phyloP scores from a whole-genome alignment of 139 green algal genomes.

The Chlorella sp. region DNA sequence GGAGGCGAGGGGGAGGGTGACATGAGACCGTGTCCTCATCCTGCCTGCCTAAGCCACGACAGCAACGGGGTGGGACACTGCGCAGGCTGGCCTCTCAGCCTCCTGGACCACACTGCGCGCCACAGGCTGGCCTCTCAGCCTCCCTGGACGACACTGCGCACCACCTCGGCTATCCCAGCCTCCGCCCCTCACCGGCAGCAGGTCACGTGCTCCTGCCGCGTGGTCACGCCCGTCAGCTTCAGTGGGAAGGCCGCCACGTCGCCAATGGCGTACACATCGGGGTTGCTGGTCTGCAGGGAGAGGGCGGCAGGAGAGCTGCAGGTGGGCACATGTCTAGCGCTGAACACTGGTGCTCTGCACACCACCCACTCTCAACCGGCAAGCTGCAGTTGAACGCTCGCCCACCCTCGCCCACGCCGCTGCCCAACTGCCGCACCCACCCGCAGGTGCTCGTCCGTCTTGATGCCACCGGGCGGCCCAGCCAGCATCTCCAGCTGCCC shows the following conservation, averaged over 20 bases:
- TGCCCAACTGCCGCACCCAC: neutral
- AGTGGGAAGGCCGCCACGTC: slow-evolving; percentile 93
- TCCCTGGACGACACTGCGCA: no score
- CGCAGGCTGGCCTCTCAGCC: no score
- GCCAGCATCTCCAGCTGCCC: slow-evolving; percentile 63
- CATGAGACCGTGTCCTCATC: no score
- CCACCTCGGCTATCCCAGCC: no score
- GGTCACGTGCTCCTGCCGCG: slow-evolving; percentile 88
- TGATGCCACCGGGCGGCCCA: slow-evolving; percentile 76
- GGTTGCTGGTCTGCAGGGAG: slow-evolving; percentile 55
- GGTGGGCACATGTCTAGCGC: neutral
- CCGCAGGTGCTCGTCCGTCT: slow-evolving; percentile 76
- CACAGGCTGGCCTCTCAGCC: no score
- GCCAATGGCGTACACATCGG: slow-evolving; percentile 88
- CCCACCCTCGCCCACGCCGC: neutral
- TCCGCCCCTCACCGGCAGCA: slow-evolving; percentile 40
- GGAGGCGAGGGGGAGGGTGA: no score
- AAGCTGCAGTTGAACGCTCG: neutral
- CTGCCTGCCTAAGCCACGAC: no score
- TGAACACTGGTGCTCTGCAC: neutral
- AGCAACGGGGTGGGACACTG: no score
- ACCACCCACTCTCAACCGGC: no score
- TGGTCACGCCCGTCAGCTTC: slow-evolving; percentile 46
- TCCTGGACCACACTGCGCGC: no score
- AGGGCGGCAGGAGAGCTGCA: neutral